Percentiles rank a stretch among this genome's conserved stretches.
These are phyloP conservation scores for Diaporthe sp. DNA, from an alignment of 2,329 filamentous ascomycete species.

Conservation along the genomic window DNA sequence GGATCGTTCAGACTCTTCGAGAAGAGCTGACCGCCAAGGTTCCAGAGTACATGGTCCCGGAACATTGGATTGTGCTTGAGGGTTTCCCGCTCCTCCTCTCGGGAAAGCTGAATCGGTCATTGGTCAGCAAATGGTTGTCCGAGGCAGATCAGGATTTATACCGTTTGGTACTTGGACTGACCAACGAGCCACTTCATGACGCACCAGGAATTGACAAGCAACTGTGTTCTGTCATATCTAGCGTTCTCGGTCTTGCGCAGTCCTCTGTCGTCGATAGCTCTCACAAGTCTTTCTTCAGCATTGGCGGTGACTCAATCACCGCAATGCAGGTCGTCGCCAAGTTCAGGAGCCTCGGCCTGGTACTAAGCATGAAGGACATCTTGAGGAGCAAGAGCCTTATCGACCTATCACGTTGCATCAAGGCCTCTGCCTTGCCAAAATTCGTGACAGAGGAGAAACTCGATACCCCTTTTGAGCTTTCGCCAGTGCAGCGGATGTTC, in stretches of 20 bases:
- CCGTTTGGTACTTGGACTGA: background rate
- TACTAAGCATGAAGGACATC: background rate
- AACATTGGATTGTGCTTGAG: background rate
- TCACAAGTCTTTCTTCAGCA: background rate
- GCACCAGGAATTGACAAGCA: background rate
- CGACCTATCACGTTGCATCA: background rate
- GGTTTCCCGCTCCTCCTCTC: background rate
- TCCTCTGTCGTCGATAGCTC: background rate
- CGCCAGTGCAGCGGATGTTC: background rate
- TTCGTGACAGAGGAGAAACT: background rate
- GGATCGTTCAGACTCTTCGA: background rate
- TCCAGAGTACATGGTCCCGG: background rate
- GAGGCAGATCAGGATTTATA: background rate
- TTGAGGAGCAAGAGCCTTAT: background rate
- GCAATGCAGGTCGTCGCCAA: background rate
- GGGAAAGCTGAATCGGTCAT: background rate
- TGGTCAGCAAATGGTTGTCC: background rate
- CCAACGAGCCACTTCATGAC: background rate
- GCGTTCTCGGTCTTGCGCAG: background rate
- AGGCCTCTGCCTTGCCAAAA: background rate
- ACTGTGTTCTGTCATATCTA: background rate
- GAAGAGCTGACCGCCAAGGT: background rate
- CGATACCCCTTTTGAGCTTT: background rate
- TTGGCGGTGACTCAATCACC: background rate
- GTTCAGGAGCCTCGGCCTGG: background rate